Conservation (phyloP, 805 yeast species). For the Metschnikowia cubensis region DNA sequence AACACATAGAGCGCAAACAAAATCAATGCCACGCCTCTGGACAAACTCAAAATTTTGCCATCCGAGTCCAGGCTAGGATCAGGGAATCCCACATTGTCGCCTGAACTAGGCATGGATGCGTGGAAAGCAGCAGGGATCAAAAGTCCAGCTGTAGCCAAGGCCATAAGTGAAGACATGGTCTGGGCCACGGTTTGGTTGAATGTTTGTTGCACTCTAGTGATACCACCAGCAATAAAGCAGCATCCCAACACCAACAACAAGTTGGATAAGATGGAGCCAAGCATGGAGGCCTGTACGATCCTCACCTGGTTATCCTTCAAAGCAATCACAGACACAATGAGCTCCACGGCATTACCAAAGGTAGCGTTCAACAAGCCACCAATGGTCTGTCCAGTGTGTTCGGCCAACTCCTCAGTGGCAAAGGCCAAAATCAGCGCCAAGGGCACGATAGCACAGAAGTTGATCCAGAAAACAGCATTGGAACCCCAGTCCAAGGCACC, state of each 20-base stretch:
- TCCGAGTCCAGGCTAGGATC: slow-evolving; percentile 34
- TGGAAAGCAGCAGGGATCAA: slow-evolving; percentile 96
- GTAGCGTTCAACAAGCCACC: slow-evolving; percentile 97
- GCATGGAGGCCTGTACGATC: slow-evolving; percentile 96
- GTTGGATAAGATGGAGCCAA: slow-evolving; percentile 89
- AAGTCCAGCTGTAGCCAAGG: slow-evolving; percentile 83
- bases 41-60: slow-evolving; percentile 60
- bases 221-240: slow-evolving; percentile 91
- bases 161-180: slow-evolving; percentile 92
- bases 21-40: slow-evolving; percentile 82
- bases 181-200: slow-evolving; percentile 97
- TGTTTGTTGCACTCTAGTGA: slow-evolving; percentile 75
- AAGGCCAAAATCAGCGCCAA: slow-evolving; percentile 85
- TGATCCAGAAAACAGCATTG: slow-evolving; percentile 60
- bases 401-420: slow-evolving; percentile 91
- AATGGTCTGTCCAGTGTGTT: slow-evolving; percentile 82
- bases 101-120: slow-evolving; percentile 60
- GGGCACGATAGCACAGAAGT: slow-evolving; percentile 88
- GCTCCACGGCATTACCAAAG: slow-evolving; percentile 96
- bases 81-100: slow-evolving; percentile 35
- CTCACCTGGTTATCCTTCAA: slow-evolving; percentile 79
- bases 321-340: slow-evolving; percentile 91
- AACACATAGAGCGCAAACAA: slow-evolving; percentile 72
- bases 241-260: slow-evolving; percentile 89
- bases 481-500: slow-evolving; percentile 55